phyloP scores from a whole-genome alignment of 768 basidiomycete species.

The Podaxis pistillaris region DNA sequence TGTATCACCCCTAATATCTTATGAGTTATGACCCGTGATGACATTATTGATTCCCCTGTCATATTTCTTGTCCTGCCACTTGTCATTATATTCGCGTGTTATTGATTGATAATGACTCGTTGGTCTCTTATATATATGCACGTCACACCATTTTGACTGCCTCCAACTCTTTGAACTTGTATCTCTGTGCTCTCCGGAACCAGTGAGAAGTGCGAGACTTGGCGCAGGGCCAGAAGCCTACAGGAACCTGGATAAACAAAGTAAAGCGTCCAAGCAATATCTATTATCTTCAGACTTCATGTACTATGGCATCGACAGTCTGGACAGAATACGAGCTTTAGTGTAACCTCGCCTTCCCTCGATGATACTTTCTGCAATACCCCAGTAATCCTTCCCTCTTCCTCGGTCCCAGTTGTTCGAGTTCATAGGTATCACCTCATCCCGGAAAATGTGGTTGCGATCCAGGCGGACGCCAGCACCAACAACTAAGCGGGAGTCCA shows the following conservation, averaged over 20 bases:
- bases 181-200: too few species aligned
- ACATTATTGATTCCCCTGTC: background rate
- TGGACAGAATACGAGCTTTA: background rate
- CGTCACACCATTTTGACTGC: background rate
- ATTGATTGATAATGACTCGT: background rate
- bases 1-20: background rate
- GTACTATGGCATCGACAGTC: background rate
- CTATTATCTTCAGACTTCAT: background rate
- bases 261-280: too few species aligned
- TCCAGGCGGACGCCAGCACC: background rate
- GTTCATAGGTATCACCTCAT: background rate
- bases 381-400: background rate
- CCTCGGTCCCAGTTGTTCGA: background rate
- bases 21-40: background rate
- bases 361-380: background rate
- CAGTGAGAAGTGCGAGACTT: too few species aligned
- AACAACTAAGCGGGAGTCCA: background rate
- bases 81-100: background rate
- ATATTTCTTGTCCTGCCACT: background rate
- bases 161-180: too few species aligned
- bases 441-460: background rate
- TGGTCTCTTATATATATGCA: background rate
- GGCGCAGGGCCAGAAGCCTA: too few species aligned
- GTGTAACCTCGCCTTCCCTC: background rate
- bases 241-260: too few species aligned